Evolutionary conservation across 768 basidiomycete genomes (phyloP), one percentile per base, ranked within the genome.

Genomic region (Podaxis pistillaris): DNA sequence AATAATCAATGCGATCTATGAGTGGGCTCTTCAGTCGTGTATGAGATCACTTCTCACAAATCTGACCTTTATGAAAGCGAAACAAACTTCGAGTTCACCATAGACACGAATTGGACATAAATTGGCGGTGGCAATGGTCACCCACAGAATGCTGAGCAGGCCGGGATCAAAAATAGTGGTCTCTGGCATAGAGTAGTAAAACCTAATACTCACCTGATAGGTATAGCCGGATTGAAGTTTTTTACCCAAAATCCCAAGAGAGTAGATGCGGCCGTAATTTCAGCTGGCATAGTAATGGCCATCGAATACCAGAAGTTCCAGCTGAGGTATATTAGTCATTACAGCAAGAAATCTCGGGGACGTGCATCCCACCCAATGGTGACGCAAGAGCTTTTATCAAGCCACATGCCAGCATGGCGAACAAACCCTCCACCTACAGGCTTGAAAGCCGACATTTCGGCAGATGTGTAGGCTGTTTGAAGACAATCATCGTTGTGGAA

Each of bases 361-460:
- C 50, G n/a, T 6, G 52, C 13, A 26, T 40, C 66, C 28, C 37
- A 72, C 73, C 73, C 73, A 26, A 70, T 69, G 12, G 70, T 64
- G 22, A 73, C 66, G 4, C 73, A 70, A 37, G 64, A 66, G 60
- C 73, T 74, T 62, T 67, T 67, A 69, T 87, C 86, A 36, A 87
- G 72, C 71, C 82, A 85, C 54, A 82, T 76, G 17, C 75, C 78
- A 3, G 84, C 81, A 55, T 84, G 80, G 46, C 79, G 74, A 15
- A 80, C 80, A 66, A 81, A 76, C 47, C 86, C 86, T 33, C 87
- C 87, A 30, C 83, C 75, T 11, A 86, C 72, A 0, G 87, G 87
- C 40, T 87, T 78, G 68, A 79, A 86, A 0, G 86, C 81, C 41
- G 87, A 69, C 87, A 84, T 85, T 71, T 86, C 80, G 9, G 72